Evolutionary conservation across 495 filamentous ascomycete genomes (phyloP), one percentile per base, ranked within the genome.

Genomic region (Hamigera avellanea): DNA sequence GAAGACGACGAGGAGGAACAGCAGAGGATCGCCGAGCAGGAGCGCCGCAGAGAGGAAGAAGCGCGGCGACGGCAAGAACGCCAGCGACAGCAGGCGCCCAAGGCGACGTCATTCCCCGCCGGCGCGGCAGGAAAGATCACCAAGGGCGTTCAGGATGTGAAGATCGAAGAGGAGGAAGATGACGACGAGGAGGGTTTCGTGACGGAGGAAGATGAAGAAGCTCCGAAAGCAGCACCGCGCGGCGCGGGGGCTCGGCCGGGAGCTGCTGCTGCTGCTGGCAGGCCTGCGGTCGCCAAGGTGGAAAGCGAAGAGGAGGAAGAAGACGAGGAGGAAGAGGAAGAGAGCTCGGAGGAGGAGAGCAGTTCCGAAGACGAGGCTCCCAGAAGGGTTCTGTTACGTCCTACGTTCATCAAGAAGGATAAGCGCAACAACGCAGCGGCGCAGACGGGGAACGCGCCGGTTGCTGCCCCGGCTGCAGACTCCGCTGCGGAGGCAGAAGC

Each of bases 321-420:
- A n/a, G 59, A 62, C 35, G 57, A 59, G n/a, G 57, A 61, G 6
- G 67, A 69, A 14, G 68, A 72, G 30, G 70, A 69, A 37, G 57
- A 56, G 21, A 56, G 57, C 44, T 56, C 61, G 43, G 55, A 62
- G 3, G 73, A 78, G 41, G 72, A 75, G 31, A 73, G 69, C 36
- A 79, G 73, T 39, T 73, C 67, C 3, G 78, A 82, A 48, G 81
- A 86, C 34, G 87, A 93, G 48, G 77, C 81, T 9, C 78, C 81
- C 0, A 73, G 76, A 31, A 71, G 76, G 35, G 61, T 87, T 23
- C 76, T 95, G 41, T 62, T 93, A 37, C 77, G 88, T 30, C 91
- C 91, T 8, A 93, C 84, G 14, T 96, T 99, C 56, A 80, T 95
- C 36, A 83, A 83, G 26, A 95, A 95, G 50, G 74, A 70, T 34